Evolutionary conservation across 805 yeast species (phyloP), one percentile per base, ranked within the genome.

Genomic region (Cyberlindnera nakhonratchasimensis): DNA sequence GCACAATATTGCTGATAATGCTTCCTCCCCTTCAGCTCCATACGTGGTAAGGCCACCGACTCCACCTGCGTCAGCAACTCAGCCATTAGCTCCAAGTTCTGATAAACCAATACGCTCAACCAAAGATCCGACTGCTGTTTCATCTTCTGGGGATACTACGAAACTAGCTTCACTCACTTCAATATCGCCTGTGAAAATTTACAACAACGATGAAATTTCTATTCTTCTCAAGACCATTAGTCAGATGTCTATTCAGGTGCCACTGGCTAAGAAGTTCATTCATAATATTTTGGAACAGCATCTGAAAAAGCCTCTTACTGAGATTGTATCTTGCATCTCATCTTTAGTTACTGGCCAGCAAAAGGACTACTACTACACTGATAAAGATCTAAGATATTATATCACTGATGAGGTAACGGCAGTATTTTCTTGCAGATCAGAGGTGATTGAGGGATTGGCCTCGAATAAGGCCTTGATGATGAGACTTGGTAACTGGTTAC

Each of bases 401-500:
- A 30, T 38, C 5, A 4, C 24, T 11, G 30, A 29, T 2, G 17
- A 25, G 20, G 12, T 29, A 14, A 3, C 23, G 21, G 20, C 2
- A 2, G 26, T 5, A 9, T 37, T 37, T 29, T 22, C 28, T 6
- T n/a, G 12, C 13, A 29, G 29, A 29, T 4, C 12, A 12, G 46
- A 29, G 13, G 36, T 33, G 6, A 9, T 38, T 10, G 29, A 30
- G n/a, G 29, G 23, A 5, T 14, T 43, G 4, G 18, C 40, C 11
- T 6, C 30, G 13, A 28, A 29, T 5, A 37, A 20, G 26, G 12
- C 28, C 1, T 5, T 29, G 24, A 34, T 43, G 46, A 20, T 14
- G 18, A 37, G 40, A 25, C 18, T 38, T 32, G 40, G 42, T 6
- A 43, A 34, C 17, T 38, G 39, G 42, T 25, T 38, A 13, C 26